Evolutionary conservation across 2,329 filamentous ascomycete genomes (phyloP).

Genomic region (Neophaeococcomyces aloes): DNA sequence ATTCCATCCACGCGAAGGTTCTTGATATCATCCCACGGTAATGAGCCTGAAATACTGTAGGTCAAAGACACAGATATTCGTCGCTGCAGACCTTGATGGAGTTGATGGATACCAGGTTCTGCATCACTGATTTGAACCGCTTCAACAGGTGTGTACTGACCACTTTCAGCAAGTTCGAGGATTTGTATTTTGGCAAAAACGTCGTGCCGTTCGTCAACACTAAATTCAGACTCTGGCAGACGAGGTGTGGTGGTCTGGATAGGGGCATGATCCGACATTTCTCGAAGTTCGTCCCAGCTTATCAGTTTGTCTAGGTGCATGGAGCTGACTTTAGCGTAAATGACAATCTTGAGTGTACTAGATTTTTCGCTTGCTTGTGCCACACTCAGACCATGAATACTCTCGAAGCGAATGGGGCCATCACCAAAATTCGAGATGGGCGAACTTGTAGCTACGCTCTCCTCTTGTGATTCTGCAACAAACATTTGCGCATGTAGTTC

Average conservation of each 20-base stretch:
- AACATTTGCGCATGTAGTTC: slow-evolving; percentile 97
- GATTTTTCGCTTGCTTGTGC: slow-evolving; percentile 66
- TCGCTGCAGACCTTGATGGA: slow-evolving; percentile 88
- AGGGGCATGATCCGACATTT: slow-evolving; percentile 48
- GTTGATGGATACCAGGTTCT: slow-evolving; percentile 82
- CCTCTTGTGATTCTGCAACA: slow-evolving; percentile 78
- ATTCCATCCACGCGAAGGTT: slow-evolving; percentile 69
- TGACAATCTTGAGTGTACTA: slow-evolving; percentile 69
- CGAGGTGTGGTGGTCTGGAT: slow-evolving; percentile 47
- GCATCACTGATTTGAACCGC: slow-evolving; percentile 76
- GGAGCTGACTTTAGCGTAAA: slow-evolving; percentile 79
- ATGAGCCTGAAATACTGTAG: slow-evolving; percentile 74
- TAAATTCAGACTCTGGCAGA: slow-evolving; percentile 85
- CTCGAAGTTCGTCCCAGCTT: slow-evolving; percentile 98
- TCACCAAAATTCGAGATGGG: slow-evolving; percentile 94
- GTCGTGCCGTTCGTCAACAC: slow-evolving; percentile 86
- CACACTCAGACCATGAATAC: slow-evolving; percentile 95
- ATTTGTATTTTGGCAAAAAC: slow-evolving; percentile 80
- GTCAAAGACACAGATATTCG: slow-evolving; percentile 80
- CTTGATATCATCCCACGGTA: slow-evolving; percentile 80
- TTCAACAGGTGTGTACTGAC: slow-evolving; percentile 84
- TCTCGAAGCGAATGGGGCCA: slow-evolving; percentile 84
- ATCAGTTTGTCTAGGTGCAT: slow-evolving; percentile 96
- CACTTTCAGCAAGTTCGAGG: slow-evolving; percentile 80
- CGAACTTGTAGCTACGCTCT: slow-evolving; percentile 84